phyloP scores from a whole-genome alignment of 192 early-diverging fungal species.

The Rhizoclosmatium sp. region DNA sequence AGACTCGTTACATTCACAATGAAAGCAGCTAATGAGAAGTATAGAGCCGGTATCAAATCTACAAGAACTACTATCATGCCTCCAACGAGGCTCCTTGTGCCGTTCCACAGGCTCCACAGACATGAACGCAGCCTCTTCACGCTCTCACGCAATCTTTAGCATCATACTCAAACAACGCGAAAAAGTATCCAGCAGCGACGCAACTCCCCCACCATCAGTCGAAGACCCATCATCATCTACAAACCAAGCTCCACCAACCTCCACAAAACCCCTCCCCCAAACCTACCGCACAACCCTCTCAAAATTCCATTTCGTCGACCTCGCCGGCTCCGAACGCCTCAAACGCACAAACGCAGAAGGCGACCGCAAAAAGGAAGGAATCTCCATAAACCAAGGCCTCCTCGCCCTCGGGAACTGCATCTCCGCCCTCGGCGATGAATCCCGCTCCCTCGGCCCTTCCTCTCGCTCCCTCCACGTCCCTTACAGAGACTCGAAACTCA shows the following conservation, averaged over 20 bases:
- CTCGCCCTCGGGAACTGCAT: conserved; percentile 98
- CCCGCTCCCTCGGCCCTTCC: conserved; percentile 1
- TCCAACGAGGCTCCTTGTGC: conserved; percentile 81
- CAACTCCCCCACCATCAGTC: neutral
- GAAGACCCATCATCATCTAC: neutral
- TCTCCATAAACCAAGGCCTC: conserved; percentile 95
- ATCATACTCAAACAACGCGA: conserved; percentile 80
- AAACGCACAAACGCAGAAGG: conserved; percentile 94
- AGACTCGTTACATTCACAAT: no score
- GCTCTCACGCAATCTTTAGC: conserved; percentile 96
- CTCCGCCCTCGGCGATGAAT: conserved; percentile 88
- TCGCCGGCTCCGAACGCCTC: conserved; percentile 94
- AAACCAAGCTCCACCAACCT: neutral
- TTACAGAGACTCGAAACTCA: conserved; percentile 97
- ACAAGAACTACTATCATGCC: conserved; percentile 73
- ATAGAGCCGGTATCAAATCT: conserved; percentile 67
- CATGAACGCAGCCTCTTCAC: conserved; percentile 90
- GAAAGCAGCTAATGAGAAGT: no score
- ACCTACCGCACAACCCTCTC: conserved; percentile 59
- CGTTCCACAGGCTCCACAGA: conserved; percentile 94
- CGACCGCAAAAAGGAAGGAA: conserved; percentile 94
- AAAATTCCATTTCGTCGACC: conserved; percentile 99
- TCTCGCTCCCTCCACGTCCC: conserved; percentile 76
- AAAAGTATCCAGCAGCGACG: neutral
- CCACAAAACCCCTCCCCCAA: neutral